A percentile compares a stretch with the other conserved stretches of the same genome.
phyloP scores from a whole-genome alignment of 306 rosid species.

The Lagenaria siceraria region DNA sequence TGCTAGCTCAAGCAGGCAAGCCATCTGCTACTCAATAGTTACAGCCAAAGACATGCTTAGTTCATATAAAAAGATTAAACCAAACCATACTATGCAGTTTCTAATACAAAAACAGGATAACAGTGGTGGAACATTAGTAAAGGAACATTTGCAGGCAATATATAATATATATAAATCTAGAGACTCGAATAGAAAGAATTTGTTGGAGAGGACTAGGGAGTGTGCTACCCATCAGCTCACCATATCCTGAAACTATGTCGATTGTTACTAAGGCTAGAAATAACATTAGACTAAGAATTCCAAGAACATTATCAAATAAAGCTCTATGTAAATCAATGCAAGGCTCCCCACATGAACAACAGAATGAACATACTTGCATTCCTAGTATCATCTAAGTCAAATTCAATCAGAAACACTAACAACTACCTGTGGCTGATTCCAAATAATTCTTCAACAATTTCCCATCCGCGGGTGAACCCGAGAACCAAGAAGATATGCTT shows the following conservation, averaged over 20 bases:
- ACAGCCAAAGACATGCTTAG: not conserved
- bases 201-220: not conserved
- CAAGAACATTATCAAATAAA: not conserved
- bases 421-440: slow-evolving; percentile 52
- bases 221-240: not conserved
- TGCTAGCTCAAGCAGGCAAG: not conserved
- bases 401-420: not conserved
- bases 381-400: not conserved
- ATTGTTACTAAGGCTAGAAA: not conserved
- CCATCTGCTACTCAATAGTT: not conserved
- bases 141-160: not conserved
- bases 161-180: not conserved
- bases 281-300: not conserved
- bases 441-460: slow-evolving; percentile 52
- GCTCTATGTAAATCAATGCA: not conserved
- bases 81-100: not conserved
- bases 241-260: not conserved
- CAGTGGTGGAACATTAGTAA: not conserved
- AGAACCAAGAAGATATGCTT: slow-evolving; percentile 71
- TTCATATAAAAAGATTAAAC: not conserved
- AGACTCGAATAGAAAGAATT: not conserved
- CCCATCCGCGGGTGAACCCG: slow-evolving; percentile 55
- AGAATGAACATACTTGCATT: not conserved
- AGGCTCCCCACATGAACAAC: not conserved
- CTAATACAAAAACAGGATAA: not conserved